Base-by-base conservation (phyloP, 2,329 filamentous ascomycete species). In the Bisporella sp. region DNA sequence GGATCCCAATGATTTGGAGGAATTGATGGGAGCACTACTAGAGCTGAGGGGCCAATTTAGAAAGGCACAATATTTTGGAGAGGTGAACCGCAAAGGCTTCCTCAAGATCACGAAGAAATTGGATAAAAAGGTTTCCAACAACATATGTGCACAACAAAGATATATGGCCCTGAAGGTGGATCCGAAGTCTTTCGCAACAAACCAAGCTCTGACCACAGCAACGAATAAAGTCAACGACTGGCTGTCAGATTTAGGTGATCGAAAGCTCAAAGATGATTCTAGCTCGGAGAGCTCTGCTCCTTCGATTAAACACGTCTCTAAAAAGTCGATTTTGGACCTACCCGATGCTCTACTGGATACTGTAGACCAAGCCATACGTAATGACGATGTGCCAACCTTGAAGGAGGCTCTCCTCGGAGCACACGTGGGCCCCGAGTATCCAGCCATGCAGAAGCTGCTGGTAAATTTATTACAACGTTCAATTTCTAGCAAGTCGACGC, bases 51-150 rank as follows among this genome's bases (percentile, higher is more conserved):
- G 84, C 47, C 88, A 95, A 65, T 71, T 97, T 58, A 81, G 93
- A 53, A 97, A 97, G 63, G 74, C 99, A 47, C 88, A 95, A 68
- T 97, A 91, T 91, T 99, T 97, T 66, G 92, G 91, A 46, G 92
- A 97, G 70, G 92, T 97, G 63, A 99, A 99, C 68, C 82, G 91
- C 47, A 79, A 89, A 57, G 93, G 93, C 2, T 99, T 99, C 64
- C 82, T 95, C 67, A 99, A 99, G 73, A 99, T 99, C 68, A 96
- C 93, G 47, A 99, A 99, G 74, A 99, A 99, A 71, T 74, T 96
- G 43, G 93, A 99, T 71, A 99, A 99, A 73, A 96, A 95, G 71
- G 81, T 96, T 3, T 78, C 85, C 1, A 37, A 37, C 8, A 78
- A 81, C 43, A 81, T 83, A 4, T 79, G 84, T 46, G 85, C 88